Conservation (phyloP, 352 stramenopile genomes). For the Phytophthora nicotianae region DNA sequence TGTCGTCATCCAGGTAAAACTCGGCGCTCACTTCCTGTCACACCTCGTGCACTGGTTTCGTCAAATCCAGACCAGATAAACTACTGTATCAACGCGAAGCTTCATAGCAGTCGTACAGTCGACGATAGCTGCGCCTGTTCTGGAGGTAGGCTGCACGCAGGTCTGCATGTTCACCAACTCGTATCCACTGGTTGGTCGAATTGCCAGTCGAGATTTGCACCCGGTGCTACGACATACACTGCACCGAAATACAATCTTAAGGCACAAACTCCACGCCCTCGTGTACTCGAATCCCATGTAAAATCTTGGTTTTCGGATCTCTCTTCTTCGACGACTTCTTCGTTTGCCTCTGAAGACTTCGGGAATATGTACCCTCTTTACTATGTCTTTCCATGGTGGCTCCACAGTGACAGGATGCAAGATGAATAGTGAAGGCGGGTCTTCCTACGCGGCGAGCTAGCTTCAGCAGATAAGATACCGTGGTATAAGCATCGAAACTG, state of each 20-base stretch:
- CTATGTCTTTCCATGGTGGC: too few relatives aligned
- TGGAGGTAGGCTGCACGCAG: background rate
- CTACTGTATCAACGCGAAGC: background rate
- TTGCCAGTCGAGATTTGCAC: constrained; percentile 4
- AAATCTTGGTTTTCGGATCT: background rate
- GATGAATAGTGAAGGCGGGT: too few relatives aligned
- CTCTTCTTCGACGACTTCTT: too few relatives aligned
- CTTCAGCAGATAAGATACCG: too few relatives aligned
- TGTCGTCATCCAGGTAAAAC: constrained; percentile 1
- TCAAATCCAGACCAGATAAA: background rate
- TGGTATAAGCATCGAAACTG: too few relatives aligned
- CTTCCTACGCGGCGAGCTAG: too few relatives aligned
- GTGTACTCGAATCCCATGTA: background rate
- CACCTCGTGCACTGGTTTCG: background rate
- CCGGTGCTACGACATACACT: background rate
- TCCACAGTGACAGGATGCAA: too few relatives aligned
- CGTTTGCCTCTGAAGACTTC: too few relatives aligned
- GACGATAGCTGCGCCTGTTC: background rate
- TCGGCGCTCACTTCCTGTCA: background rate
- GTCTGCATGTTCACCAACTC: constrained; percentile 9
- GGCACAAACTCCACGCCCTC: background rate
- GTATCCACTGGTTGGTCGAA: constrained; percentile 4
- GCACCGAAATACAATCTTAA: constrained; percentile 9
- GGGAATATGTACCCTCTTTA: too few relatives aligned
- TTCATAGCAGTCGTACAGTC: constrained; percentile 1